Conservation (phyloP, 306 rosid species). For the Prinsepia uniflora region DNA sequence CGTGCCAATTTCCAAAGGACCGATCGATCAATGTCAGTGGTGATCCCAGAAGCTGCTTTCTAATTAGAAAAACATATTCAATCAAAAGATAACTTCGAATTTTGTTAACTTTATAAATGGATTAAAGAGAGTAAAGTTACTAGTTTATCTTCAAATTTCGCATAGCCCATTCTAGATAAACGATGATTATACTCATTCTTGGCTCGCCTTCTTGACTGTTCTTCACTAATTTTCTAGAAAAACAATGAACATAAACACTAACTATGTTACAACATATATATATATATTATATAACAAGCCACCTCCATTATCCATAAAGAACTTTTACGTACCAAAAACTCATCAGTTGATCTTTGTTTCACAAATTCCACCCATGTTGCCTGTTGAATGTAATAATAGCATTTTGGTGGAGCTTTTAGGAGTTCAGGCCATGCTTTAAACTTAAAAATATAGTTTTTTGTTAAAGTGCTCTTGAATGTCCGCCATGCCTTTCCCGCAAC, state of each 20-base stretch:
- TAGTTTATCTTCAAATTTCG: neutral
- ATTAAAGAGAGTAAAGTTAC: neutral
- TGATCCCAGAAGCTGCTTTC: neutral
- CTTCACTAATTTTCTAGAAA: neutral
- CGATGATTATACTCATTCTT: neutral
- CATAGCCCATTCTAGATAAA: neutral
- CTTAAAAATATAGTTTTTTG: no score
- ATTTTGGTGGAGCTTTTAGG: no score
- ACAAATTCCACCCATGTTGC: no score
- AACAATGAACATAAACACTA: no score
- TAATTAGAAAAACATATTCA: neutral
- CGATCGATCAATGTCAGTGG: neutral
- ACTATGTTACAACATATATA: neutral
- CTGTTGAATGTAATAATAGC: no score
- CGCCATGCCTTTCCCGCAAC: no score
- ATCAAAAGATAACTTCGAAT: neutral
- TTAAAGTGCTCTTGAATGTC: no score
- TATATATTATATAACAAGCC: neutral
- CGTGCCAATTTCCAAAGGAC: neutral
- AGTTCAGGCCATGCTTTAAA: no score
- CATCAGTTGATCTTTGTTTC: neutral
- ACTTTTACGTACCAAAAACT: no score
- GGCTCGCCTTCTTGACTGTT: neutral
- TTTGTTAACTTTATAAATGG: no score
- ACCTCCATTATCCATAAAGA: neutral